A percentile compares a stretch with the other conserved stretches of the same genome.
Evolutionary conservation across 306 rosid genomes (phyloP).

Genomic region (Gynostemma pentaphyllum): DNA sequence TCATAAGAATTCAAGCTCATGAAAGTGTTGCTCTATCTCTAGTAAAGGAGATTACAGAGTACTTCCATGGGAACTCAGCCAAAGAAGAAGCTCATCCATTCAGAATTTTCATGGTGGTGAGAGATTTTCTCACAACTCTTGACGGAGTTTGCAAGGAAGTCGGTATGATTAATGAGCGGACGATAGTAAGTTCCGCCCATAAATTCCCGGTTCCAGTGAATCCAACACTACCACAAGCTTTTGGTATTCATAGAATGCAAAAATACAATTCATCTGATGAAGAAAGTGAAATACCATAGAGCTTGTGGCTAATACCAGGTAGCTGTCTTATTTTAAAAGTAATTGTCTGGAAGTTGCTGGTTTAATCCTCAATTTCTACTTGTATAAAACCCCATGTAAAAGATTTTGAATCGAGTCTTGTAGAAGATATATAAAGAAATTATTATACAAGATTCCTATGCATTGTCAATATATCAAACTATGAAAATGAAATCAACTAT

Average conservation of each 20-base stretch:
- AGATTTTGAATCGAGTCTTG: constrained; percentile 34
- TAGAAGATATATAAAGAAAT: constrained; percentile 44
- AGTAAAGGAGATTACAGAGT: constrained; percentile 92
- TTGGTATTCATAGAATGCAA: constrained; percentile 31
- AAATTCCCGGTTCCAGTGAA: constrained; percentile 88
- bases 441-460: not conserved
- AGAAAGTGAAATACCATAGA: constrained; percentile 36
- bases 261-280: constrained; percentile 45
- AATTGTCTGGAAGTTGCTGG: constrained; percentile 37
- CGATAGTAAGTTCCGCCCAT: constrained; percentile 64
- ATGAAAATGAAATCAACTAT: no score
- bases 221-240: constrained; percentile 69
- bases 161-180: constrained; percentile 67
- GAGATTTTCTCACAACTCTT: constrained; percentile 64
- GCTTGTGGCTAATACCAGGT: constrained; percentile 7
- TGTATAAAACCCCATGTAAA: constrained; percentile 59
- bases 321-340: constrained; percentile 19
- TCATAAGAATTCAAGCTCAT: constrained; percentile 64
- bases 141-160: constrained; percentile 95
- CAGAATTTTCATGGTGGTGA: constrained; percentile 84
- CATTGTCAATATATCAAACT: not conserved
- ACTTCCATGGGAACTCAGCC: constrained; percentile 84
- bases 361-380: constrained; percentile 21
- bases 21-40: constrained; percentile 77
- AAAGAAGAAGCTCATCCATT: constrained; percentile 98